A percentile compares a stretch with the other conserved stretches of the same genome.
Conservation (phyloP, 805 yeast species). For the Myxozyma vanderwaltii region DNA sequence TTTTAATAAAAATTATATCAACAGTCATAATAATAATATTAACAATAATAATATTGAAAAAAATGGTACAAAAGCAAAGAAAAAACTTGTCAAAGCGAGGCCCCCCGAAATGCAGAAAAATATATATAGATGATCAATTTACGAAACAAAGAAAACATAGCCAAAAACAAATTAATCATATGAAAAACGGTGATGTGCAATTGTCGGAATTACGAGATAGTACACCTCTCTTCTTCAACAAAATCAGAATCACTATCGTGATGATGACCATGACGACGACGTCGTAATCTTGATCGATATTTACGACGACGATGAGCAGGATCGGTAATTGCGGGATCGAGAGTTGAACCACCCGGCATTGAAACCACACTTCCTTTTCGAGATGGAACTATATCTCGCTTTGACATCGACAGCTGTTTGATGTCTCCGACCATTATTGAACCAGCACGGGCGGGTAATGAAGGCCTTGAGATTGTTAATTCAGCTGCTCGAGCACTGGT, state of each 20-base stretch:
- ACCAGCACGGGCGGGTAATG: slow-evolving; percentile 4
- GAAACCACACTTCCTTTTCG: neutral
- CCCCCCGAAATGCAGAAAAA: neutral
- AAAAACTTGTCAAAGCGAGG: neutral
- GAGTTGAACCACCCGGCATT: slow-evolving; percentile 7
- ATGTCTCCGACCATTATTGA: slow-evolving; percentile 7
- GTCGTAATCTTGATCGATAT: neutral
- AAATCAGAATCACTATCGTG: neutral
- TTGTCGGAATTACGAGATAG: too few species aligned
- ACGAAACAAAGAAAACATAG: neutral
- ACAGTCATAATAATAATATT: too few species aligned
- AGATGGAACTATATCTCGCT: neutral
- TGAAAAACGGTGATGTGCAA: too few species aligned
- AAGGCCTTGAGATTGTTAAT: too few species aligned
- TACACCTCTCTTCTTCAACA: slow-evolving; percentile 24
- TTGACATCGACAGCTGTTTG: neutral
- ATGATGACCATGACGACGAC: neutral
- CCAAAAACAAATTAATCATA: too few species aligned
- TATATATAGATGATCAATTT: neutral
- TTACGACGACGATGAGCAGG: slow-evolving; percentile 8
- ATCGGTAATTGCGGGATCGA: neutral
- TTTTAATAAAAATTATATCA: too few species aligned
- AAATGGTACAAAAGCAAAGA: neutral
- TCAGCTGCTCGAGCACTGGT: too few species aligned
- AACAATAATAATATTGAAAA: neutral